phyloP scores from a whole-genome alignment of 139 green algal genomes.

The Chlamydomonas sphaeroides region DNA sequence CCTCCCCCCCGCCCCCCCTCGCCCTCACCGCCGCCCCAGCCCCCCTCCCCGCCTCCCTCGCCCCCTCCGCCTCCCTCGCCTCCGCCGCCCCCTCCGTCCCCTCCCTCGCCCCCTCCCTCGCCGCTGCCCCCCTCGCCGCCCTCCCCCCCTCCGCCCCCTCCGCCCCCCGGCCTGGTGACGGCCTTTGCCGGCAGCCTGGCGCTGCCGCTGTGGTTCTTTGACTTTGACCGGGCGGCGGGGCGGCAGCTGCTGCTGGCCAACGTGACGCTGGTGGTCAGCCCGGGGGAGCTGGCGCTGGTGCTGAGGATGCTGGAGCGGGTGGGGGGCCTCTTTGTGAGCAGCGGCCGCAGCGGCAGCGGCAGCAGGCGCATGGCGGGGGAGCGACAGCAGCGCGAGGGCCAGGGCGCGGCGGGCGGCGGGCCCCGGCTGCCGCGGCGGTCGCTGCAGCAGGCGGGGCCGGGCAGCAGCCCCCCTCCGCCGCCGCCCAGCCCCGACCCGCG shows the following conservation, averaged over 20 bases:
- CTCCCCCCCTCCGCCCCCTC: not conserved
- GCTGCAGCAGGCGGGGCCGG: not conserved
- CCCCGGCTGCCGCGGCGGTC: not conserved
- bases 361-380: too few relatives aligned
- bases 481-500: too few relatives aligned
- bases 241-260: not conserved
- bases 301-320: not conserved
- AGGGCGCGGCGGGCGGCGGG: not conserved
- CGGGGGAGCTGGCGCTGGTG: not conserved
- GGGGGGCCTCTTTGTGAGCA: not conserved
- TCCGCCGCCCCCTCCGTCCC: not conserved
- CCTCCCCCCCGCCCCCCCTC: not conserved
- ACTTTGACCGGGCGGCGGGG: not conserved
- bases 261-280: not conserved
- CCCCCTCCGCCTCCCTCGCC: not conserved
- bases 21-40: not conserved
- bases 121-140: not conserved
- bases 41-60: not conserved
- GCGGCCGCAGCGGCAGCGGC: too few relatives aligned
- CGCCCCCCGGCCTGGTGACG: not conserved
- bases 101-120: not conserved
- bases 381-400: too few relatives aligned
- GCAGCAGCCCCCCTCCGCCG: not conserved
- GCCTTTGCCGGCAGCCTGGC: not conserved
- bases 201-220: conserved; percentile 2